Evolutionary conservation across 257 asterid species (phyloP).

Genomic region (Leonotis leonurus): DNA sequence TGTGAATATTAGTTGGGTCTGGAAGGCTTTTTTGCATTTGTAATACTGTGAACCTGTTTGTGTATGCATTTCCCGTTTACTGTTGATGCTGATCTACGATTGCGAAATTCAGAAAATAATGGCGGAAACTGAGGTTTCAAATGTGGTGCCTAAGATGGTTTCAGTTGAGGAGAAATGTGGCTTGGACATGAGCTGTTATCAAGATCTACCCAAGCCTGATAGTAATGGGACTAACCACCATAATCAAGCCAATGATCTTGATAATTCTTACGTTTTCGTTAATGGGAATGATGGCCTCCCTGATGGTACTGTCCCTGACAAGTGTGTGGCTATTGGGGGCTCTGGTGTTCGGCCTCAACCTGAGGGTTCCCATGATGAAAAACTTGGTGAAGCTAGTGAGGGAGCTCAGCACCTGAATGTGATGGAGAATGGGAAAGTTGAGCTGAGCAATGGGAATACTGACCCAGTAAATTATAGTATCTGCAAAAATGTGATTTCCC

Average conservation of each 20-base stretch:
- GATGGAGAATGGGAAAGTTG: slow-evolving; percentile 10
- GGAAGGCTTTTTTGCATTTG: slow-evolving; percentile 4
- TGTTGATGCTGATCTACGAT: slow-evolving; percentile 14
- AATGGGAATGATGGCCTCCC: slow-evolving; percentile 23
- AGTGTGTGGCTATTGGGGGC: slow-evolving; percentile 15
- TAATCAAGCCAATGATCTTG: slow-evolving; percentile 27
- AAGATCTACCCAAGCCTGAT: slow-evolving; percentile 30
- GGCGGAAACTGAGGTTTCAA: slow-evolving; percentile 33
- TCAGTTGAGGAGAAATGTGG: slow-evolving; percentile 28
- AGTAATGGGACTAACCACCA: slow-evolving; percentile 28
- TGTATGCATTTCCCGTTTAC: slow-evolving; percentile 15
- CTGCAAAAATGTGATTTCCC: slow-evolving; percentile 5
- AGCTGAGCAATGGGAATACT: slow-evolving; percentile 3
- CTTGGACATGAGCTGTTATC: slow-evolving; percentile 25
- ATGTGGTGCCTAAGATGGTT: slow-evolving; percentile 23
- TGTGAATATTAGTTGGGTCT: slow-evolving; percentile 5
- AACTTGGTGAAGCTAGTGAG: not conserved
- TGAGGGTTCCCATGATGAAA: slow-evolving; percentile 7
- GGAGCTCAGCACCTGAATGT: not conserved
- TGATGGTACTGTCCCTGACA: slow-evolving; percentile 15
- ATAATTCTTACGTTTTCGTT: slow-evolving; percentile 46
- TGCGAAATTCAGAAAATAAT: slow-evolving; percentile 24
- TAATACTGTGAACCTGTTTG: not conserved
- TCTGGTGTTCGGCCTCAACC: not conserved
- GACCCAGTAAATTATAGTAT: not conserved